Conservation (phyloP, 192 early-diverging fungal species). For the Nowakowskiella sp. region DNA sequence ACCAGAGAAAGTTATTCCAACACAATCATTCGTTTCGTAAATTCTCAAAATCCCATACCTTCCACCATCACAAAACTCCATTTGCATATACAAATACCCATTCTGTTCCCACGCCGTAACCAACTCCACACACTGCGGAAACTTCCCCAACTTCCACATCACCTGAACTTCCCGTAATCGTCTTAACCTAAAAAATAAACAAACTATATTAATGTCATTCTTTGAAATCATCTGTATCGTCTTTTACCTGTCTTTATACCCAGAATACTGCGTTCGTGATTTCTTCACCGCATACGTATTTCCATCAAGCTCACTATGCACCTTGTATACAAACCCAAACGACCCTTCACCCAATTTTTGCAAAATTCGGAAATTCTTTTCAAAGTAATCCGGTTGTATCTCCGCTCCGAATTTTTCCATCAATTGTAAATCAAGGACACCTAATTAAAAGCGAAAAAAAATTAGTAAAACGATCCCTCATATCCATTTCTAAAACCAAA, state of each 20-base stretch:
- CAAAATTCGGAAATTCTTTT: conserved; percentile 58
- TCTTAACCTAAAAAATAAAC: conserved; percentile 29
- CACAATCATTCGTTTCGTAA: conserved; percentile 17
- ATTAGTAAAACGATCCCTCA: background rate
- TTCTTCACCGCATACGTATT: conserved; percentile 76
- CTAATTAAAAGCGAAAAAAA: conserved; percentile 4
- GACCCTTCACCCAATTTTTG: conserved; percentile 65
- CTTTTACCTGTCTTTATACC: conserved; percentile 58
- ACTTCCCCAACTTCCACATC: conserved; percentile 55
- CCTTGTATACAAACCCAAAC: conserved; percentile 75
- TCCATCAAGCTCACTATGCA: conserved; percentile 52
- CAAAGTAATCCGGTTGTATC: conserved; percentile 55
- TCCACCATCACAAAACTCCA: conserved; percentile 78
- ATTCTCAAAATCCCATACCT: too few species aligned
- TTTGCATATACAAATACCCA: conserved; percentile 79
- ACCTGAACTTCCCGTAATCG: conserved; percentile 78
- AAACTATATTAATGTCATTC: background rate
- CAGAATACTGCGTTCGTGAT: conserved; percentile 56
- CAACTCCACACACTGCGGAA: conserved; percentile 60
- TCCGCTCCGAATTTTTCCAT: background rate
- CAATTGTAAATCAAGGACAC: conserved; percentile 1
- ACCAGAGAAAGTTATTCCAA: conserved; percentile 8
- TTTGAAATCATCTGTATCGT: background rate
- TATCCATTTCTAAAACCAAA: background rate
- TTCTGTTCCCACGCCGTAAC: conserved; percentile 85